Base-by-base conservation (phyloP, 2,329 filamentous ascomycete species). In the Escovopsis sp. region DNA sequence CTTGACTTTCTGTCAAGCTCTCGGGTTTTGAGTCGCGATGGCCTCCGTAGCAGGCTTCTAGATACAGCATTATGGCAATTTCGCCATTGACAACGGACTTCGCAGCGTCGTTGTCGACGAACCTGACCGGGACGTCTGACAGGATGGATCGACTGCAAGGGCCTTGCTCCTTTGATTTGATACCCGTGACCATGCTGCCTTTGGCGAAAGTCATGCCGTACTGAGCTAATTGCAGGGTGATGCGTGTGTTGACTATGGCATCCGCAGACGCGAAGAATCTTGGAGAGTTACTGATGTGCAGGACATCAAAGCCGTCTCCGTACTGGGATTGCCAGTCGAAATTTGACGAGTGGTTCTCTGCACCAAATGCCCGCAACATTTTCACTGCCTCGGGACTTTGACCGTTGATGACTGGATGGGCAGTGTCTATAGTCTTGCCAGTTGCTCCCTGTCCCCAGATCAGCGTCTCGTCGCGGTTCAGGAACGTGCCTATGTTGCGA, bases 361-460 rank as follows among this genome's bases (percentile, higher is more conserved):
- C 70, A 1, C 86, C 83, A 61, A 98, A 96, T 0, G 83, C 85
- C 42, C 67, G 69, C 36, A 96, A 70, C 66, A 98, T 74, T 38
- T 63, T 63, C 39, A 84, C 68, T 0, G 80, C 78, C 53, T 84
- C 75, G 4, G 67, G 61, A 1, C 72, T 69, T 49, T 85, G 73
- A 1, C 82, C 85, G 48, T 85, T 85, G 43, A 86, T 60, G 10
- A 93, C 78, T 0, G 65, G 53, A 1, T 65, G 64, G 0, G 87
- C 86, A 1, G 67, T 62, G 0, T 68, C 67, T 23, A 68, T 68
- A 0, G 65, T 68, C 63, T 94, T 94, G 6, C 66, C 67, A 1
- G 73, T 76, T 1, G 88, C 89, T 3, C 91, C 91, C 60, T 95
- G 88, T 12, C 91, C 91, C 89, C 88, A 96, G 43, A 98, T 94